Evolutionary conservation across 2,329 filamentous ascomycete genomes (phyloP).

Genomic region (Neopestalotiopsis sp.): DNA sequence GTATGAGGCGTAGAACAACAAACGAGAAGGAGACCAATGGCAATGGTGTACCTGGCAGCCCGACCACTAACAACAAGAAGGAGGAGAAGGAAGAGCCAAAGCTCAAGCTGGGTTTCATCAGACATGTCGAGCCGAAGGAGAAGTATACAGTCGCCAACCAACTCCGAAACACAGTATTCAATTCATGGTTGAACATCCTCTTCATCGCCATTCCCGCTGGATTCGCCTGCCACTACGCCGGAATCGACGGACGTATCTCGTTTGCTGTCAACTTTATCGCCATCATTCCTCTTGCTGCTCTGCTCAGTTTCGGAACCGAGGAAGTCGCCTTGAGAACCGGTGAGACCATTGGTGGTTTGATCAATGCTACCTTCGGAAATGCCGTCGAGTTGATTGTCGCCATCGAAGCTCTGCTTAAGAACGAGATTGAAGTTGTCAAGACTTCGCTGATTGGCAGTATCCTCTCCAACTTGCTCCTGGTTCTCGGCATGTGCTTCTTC

Average conservation of each 20-base stretch:
- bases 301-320: conserved; percentile 88
- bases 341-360: conserved; percentile 83
- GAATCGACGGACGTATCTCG: conserved; percentile 47
- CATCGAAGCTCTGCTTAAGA: conserved; percentile 77
- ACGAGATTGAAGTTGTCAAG: conserved; percentile 84
- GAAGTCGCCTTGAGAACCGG: conserved; percentile 83
- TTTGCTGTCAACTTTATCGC: conserved; percentile 95
- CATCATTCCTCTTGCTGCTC: conserved; percentile 85
- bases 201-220: conserved; percentile 80
- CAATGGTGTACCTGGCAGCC: neutral
- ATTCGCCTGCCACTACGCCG: conserved; percentile 74
- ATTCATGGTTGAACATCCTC: conserved; percentile 86
- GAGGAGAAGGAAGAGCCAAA: conserved; percentile 26
- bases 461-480: conserved; percentile 85
- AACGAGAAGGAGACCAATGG: conserved; percentile 3
- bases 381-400: conserved; percentile 90
- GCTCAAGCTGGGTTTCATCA: conserved; percentile 46
- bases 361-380: conserved; percentile 93
- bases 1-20: neutral
- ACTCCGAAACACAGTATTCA: conserved; percentile 75
- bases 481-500: conserved; percentile 93
- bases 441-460: conserved; percentile 92
- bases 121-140: conserved; percentile 52
- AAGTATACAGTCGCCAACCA: conserved; percentile 68
- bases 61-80: neutral